Evolutionary conservation across 2,329 filamentous ascomycete species (phyloP), one percentile per base, ranked within the genome.

Genomic region (Penicillium sp.): DNA sequence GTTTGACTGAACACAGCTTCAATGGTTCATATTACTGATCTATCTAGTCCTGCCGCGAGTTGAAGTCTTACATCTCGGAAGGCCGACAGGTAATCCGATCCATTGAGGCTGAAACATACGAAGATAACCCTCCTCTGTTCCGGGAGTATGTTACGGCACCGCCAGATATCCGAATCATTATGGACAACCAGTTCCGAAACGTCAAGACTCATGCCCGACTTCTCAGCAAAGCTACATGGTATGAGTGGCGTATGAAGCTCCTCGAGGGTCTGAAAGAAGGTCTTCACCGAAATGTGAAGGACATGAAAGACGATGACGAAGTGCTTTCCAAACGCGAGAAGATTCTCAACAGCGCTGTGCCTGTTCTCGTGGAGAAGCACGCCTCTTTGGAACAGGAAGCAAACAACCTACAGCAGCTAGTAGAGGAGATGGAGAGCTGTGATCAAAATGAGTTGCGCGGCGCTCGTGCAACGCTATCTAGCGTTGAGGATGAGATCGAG

Each of bases 151-250:
- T 95, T 57, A 86, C 86, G 9, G 92, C 92, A 24, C 83, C 89
- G 0, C 84, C 90, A 0, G 90, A 95, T 56, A 85, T 95, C 67
- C 91, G 89, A 65, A 74, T 84, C 3, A 80, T 95, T 46, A 95
- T 99, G 86, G 92, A 99, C 74, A 94, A 89, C 59, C 92, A 97
- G 68, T 94, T 99, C 78, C 94, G 95, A 71, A 96, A 97, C 65
- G 88, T 96, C 71, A 97, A 96, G 76, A 92, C 90, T 0, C 89
- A 95, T 69, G 90, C 92, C 14, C 84, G 94, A 24, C 80, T 96
- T 13, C 78, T 92, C 46, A 96, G 92, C 75, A 96, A 96, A 69
- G 90, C 90, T 51, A 92, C 94, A 78, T 99, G 94, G 94, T 99
- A 99, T 69, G 88, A 92, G 65, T 99, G 94, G 94, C 87, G 94